Evolutionary conservation across 805 yeast genomes (phyloP).

Genomic region (Saccharomyces jurei): DNA sequence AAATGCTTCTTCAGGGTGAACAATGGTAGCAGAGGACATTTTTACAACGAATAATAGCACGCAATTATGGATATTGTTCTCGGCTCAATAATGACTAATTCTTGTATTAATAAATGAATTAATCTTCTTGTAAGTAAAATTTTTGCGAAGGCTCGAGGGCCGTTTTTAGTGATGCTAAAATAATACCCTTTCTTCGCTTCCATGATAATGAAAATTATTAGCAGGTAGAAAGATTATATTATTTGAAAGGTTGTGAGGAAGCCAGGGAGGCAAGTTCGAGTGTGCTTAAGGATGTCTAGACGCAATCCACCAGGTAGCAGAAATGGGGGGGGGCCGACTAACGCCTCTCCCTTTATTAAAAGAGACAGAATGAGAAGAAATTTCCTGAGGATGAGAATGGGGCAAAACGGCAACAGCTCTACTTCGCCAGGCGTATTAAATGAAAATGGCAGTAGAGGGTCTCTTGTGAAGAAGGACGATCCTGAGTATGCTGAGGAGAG

Average conservation of each 20-base stretch:
- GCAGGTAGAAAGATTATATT: neutral
- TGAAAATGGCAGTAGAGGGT: neutral
- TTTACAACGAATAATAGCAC: neutral
- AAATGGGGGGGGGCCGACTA: slow-evolving; percentile 10
- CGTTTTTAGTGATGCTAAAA: neutral
- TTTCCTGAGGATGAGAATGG: slow-evolving; percentile 24
- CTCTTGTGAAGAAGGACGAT: slow-evolving; percentile 27
- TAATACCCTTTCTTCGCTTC: neutral
- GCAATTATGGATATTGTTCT: neutral
- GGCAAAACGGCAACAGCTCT: slow-evolving; percentile 1
- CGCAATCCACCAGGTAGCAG: slow-evolving; percentile 2
- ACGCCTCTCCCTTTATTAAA: slow-evolving; percentile 31
- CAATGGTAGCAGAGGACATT: slow-evolving; percentile 7
- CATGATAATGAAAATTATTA: neutral
- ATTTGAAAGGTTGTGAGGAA: neutral
- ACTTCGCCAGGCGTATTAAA: neutral
- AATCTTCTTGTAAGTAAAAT: neutral
- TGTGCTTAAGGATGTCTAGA: neutral
- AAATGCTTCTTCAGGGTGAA: slow-evolving; percentile 55
- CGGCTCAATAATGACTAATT: neutral
- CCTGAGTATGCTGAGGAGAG: slow-evolving; percentile 24
- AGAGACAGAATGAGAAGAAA: slow-evolving; percentile 31
- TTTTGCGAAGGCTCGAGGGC: neutral
- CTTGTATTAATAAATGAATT: neutral
- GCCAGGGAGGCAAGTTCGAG: neutral